Conservation (phyloP, 2,329 filamentous ascomycete genomes). For the Curvularia sp. region DNA sequence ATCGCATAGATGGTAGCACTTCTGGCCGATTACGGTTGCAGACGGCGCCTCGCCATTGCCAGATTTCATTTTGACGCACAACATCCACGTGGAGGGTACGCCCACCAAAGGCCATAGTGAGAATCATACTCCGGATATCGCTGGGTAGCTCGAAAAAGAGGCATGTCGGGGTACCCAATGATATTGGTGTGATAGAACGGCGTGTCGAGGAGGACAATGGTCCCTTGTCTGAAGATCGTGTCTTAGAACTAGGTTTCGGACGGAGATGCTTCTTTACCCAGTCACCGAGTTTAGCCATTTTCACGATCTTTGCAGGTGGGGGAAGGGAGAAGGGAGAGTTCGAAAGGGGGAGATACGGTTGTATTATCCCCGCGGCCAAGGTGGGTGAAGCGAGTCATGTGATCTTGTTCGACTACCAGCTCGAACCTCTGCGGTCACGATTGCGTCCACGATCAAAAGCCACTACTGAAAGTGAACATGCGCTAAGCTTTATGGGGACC, state of each 20-base stretch:
- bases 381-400: not conserved
- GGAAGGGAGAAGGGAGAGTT: not conserved
- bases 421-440: no score
- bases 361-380: not conserved
- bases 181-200: conserved; percentile 11
- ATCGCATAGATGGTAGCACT: not conserved
- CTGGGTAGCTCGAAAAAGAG: conserved; percentile 17
- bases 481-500: no score
- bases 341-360: not conserved
- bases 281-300: not conserved
- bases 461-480: no score
- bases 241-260: not conserved
- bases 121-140: conserved; percentile 14
- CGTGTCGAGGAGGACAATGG: conserved; percentile 10
- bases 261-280: conserved; percentile 5
- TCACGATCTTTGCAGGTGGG: conserved; percentile 45
- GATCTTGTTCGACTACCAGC: not conserved
- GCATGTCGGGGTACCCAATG: conserved; percentile 5
- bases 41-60: conserved; percentile 13
- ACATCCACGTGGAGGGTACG: conserved; percentile 17
- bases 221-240: not conserved
- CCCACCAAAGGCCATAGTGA: conserved; percentile 8
- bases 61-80: not conserved
- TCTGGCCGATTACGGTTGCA: not conserved
- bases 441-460: no score